phyloP scores from a whole-genome alignment of 2,329 filamentous ascomycete species.

The Arthrobotrys entomopaga region DNA sequence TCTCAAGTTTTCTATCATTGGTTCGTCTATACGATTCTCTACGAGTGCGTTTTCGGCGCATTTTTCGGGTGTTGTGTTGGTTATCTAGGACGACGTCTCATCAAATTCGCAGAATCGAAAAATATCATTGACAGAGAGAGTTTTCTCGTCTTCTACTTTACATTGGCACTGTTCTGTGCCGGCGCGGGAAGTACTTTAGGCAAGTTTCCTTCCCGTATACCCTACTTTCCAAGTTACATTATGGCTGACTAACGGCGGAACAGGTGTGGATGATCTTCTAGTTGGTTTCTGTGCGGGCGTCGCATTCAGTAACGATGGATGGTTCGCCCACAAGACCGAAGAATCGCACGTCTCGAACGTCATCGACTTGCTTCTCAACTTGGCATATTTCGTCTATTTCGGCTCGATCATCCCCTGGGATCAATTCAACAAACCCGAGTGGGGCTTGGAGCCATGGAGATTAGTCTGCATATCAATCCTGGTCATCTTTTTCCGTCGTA shows the following conservation, averaged over 20 bases:
- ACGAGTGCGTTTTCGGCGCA: constrained; percentile 94
- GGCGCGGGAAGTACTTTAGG: constrained; percentile 88
- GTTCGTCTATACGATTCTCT: constrained; percentile 88
- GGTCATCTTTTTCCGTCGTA: constrained; percentile 93
- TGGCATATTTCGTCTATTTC: constrained; percentile 98
- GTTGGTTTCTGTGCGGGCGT: constrained; percentile 91
- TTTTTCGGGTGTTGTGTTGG: constrained; percentile 87
- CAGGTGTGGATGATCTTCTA: constrained; percentile 84
- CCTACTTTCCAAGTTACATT: neutral
- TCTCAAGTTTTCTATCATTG: constrained; percentile 81
- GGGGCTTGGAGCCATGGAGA: constrained; percentile 86
- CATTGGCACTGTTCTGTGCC: constrained; percentile 92
- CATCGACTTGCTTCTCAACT: constrained; percentile 94
- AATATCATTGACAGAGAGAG: constrained; percentile 95
- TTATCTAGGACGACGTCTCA: constrained; percentile 88
- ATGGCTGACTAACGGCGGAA: constrained; percentile 15
- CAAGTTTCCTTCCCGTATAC: no score
- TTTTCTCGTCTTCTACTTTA: constrained; percentile 98
- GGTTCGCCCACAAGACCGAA: constrained; percentile 98
- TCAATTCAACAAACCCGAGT: constrained; percentile 78
- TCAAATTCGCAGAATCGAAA: constrained; percentile 83
- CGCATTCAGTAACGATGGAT: constrained; percentile 99
- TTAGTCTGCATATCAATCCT: constrained; percentile 93
- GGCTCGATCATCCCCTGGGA: constrained; percentile 97
- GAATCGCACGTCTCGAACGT: constrained; percentile 99